Evolutionary conservation across 345 rosid genomes (phyloP), one percentile per base, ranked within the genome.

Genomic region (Salix udensis): DNA sequence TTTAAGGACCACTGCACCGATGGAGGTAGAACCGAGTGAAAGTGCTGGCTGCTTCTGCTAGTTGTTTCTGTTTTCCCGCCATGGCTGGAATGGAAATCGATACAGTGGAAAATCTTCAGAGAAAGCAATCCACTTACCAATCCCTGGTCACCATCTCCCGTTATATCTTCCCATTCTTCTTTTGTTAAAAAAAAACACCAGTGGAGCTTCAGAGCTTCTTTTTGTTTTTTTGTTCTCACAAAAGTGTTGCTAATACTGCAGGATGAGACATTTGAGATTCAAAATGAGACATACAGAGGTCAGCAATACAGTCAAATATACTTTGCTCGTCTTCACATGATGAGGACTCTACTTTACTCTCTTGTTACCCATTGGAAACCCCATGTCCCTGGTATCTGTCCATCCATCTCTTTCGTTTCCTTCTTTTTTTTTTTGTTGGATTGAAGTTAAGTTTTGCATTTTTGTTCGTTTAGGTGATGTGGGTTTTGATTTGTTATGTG

Each of bases 291-390:
- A 60, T 95, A 95, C 70, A 83, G 91, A 67, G 97, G 96, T 1
- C 98, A 95, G 73, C 98, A 95, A 64, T 93, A 93, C 90, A 95
- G 98, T 71, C 98, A 93, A 75, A 90, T 95, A 60, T 93, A 93
- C 86, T 93, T 91, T 75, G 91, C 88, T 74, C 98, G 98, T 76
- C 91, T 95, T 65, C 92, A 91, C 79, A 72, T 84, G 86, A 87
- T 91, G 92, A 86, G 93, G 76, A 86, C 94, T 70, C 84, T 93
- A 61, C 89, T 95, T 69, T 84, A 88, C 79, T 95, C 98, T 40
- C 91, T 95, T 66, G 88, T 89, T 66, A 90, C 96, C 76, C 76
- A 79, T 48, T 86, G 94, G 98, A 95, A 93, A 82, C 85, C 94
- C 46, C 84, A 88, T 75, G 83, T 91, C 40, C 94, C 91, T 10